These are phyloP conservation scores for Syzygium oleosum DNA, from an alignment of 345 rosid species.

Conservation along the genomic window DNA sequence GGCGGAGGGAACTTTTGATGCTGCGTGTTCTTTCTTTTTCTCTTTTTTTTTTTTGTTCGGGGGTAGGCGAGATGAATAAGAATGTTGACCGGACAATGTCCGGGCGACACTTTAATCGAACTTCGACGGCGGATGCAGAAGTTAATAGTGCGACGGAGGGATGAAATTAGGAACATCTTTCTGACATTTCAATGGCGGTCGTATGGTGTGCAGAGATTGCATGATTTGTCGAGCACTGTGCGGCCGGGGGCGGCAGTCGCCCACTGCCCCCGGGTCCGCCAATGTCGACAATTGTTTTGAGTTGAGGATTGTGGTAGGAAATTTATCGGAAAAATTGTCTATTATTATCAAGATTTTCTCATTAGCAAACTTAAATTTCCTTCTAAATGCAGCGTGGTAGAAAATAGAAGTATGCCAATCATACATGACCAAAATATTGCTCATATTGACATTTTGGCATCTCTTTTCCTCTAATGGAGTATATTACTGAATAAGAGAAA, in stretches of 20 bases:
- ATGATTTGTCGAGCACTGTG: background rate
- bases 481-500: background rate
- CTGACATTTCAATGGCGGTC: background rate
- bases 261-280: background rate
- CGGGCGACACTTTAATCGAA: background rate
- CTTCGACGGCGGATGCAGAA: background rate
- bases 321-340: background rate
- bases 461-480: background rate
- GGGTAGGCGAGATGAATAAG: background rate
- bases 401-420: background rate
- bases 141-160: background rate
- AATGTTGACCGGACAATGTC: background rate
- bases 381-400: background rate
- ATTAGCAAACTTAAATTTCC: background rate
- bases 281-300: background rate
- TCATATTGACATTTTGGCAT: background rate
- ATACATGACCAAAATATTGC: background rate
- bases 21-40: background rate
- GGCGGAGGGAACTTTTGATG: background rate
- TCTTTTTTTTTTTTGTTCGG: background rate
- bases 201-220: background rate
- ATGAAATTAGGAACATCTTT: background rate
- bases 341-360: background rate
- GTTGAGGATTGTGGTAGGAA: background rate
- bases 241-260: background rate